Evolutionary conservation across 2,329 filamentous ascomycete genomes (phyloP), one percentile per base, ranked within the genome.

Genomic region (Hymenoscyphus salicellus): DNA sequence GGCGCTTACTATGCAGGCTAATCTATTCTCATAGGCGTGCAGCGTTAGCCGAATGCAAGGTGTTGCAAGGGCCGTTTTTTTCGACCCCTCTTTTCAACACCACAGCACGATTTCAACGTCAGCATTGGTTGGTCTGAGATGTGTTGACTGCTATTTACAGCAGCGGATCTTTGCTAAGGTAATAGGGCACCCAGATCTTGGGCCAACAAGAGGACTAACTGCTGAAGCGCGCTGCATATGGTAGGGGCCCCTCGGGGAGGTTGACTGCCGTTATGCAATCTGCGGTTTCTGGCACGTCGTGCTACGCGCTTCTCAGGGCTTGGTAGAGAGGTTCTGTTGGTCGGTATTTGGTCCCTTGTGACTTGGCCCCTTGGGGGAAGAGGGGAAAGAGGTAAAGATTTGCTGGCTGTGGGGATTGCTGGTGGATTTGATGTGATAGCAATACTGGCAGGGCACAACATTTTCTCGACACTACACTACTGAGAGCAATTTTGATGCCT

Each of bases 261-360:
- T 11, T 14, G 58, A 60, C 3, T 55, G 52, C n/a, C 38, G 41
- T 26, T 26, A 52, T 52, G 46, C 46, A 52, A 26, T 52, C 43
- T 60, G 62, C 62, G 62, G 49, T 23, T 63, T 57, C 26, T 63
- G 55, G 38, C 28, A 63, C 62, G 62, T 63, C 23, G 41, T 63
- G 16, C 23, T 57, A 60, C 33, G 62, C 62, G 62, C 62, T 52
- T 20, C 20, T 43, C 11, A 52, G 3, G 11, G 14, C 36, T 52
- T 52, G 46, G 23, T 52, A 23, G 11, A 52, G 46, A 26, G 11
- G 20, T 52, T 26, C 11, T 52, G 46, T 52, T 52, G 46, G 46
- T 52, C 23, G 20, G 46, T 28, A 23, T 4, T 38, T 38, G 46
- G 46, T 52, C 26, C 46, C 20, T 23, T 14, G 7, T 23, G 20